Percentiles rank a stretch among this genome's conserved stretches.
These are phyloP conservation scores for Huiozyma naganishii DNA, from an alignment of 805 yeast species.

Conservation along the genomic window DNA sequence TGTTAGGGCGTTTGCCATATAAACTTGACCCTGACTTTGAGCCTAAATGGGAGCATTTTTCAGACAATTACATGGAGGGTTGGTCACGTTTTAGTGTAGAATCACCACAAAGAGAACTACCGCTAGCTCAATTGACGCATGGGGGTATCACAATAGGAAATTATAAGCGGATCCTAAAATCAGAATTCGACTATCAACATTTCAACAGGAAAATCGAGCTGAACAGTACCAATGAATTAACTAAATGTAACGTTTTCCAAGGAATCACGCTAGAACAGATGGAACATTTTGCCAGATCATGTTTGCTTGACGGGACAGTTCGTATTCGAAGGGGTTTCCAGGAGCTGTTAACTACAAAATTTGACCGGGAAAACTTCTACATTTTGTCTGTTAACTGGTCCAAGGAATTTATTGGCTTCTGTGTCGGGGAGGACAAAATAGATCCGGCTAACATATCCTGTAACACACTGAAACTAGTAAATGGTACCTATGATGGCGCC, in stretches of 20 bases:
- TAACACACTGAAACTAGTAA: conserved; percentile 11
- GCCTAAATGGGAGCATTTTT: conserved; percentile 22
- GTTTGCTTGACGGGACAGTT: background rate
- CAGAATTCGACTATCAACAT: conserved; percentile 13
- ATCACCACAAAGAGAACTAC: conserved; percentile 7
- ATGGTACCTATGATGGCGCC: conserved; percentile 14
- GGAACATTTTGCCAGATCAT: conserved; percentile 4
- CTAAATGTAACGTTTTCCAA: conserved; percentile 9
- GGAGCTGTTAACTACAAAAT: conserved; percentile 2
- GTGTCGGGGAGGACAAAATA: conserved; percentile 6
- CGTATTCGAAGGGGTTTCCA: conserved; percentile 11
- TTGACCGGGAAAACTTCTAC: conserved; percentile 5
- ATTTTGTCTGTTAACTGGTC: conserved; percentile 27
- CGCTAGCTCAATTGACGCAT: conserved; percentile 3
- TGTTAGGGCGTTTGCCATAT: conserved; percentile 19
- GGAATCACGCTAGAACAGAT: conserved; percentile 12
- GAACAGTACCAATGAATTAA: conserved; percentile 18
- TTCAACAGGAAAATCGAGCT: conserved; percentile 13
- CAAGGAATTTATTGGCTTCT: conserved; percentile 16
- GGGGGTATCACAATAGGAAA: conserved; percentile 3
- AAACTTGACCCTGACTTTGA: conserved; percentile 6
- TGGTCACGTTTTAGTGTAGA: conserved; percentile 4
- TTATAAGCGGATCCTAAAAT: conserved; percentile 6
- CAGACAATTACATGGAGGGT: conserved; percentile 14
- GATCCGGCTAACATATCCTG: conserved; percentile 13